phyloP scores from a whole-genome alignment of 768 basidiomycete genomes.

The Lactarius indigo region DNA sequence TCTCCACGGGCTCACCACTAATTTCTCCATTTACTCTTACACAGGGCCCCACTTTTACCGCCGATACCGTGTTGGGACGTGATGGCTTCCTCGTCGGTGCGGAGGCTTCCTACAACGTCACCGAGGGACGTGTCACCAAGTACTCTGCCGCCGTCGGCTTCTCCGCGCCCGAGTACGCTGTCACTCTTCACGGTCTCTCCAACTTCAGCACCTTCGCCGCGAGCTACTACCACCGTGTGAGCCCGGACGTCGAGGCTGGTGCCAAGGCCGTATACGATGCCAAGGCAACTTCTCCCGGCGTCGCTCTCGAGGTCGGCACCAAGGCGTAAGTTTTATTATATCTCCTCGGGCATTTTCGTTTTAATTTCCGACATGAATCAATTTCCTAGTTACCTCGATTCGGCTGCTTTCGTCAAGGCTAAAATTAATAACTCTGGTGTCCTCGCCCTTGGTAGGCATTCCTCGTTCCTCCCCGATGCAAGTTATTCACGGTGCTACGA shows the following conservation, averaged over 20 bases:
- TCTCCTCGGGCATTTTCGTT: background rate
- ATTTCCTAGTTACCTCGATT: constrained; percentile 66
- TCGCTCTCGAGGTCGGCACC: constrained; percentile 90
- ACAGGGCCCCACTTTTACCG: constrained; percentile 95
- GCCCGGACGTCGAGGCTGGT: constrained; percentile 86
- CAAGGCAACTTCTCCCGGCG: constrained; percentile 82
- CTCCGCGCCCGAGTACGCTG: constrained; percentile 93
- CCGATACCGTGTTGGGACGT: constrained; percentile 92
- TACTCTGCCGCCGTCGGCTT: constrained; percentile 92
- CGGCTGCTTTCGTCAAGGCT: constrained; percentile 91
- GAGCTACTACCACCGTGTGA: constrained; percentile 97
- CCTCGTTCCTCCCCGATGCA: constrained; percentile 3
- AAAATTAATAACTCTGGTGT: constrained; percentile 98
- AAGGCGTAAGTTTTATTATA: constrained; percentile 68
- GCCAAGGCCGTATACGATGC: constrained; percentile 96
- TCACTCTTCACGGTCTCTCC: constrained; percentile 91
- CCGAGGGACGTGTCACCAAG: constrained; percentile 85
- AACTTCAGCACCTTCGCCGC: constrained; percentile 93
- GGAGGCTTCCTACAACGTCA: constrained; percentile 96
- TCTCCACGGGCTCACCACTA: background rate
- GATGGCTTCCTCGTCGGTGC: constrained; percentile 97
- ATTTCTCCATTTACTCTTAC: background rate
- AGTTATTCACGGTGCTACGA: constrained; percentile 20
- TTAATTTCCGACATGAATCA: background rate
- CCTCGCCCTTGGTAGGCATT: constrained; percentile 65